phyloP scores from a whole-genome alignment of 148 eudicot genomes.

The Vaccinium macrocarpon region DNA sequence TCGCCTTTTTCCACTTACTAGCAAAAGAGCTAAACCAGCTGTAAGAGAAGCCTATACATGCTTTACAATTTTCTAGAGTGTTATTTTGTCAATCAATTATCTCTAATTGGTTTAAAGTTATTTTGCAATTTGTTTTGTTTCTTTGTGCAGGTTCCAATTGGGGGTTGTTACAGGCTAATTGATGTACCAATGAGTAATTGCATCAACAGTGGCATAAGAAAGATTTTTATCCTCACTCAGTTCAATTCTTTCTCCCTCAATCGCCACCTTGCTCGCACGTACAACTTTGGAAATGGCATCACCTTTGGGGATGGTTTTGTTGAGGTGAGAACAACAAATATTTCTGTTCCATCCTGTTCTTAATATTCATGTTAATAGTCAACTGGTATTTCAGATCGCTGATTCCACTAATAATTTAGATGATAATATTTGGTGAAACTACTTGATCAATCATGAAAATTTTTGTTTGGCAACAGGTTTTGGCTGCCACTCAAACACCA shows the following conservation, averaged over 20 bases:
- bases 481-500: constrained; percentile 97
- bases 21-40: constrained; percentile 84
- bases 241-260: constrained; percentile 93
- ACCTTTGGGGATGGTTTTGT: constrained; percentile 91
- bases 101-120: background rate
- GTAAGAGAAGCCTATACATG: constrained; percentile 39
- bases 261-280: constrained; percentile 79
- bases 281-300: constrained; percentile 84
- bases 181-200: constrained; percentile 99
- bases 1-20: constrained; percentile 85
- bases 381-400: background rate
- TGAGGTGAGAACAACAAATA: constrained; percentile 52
- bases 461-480: constrained; percentile 45
- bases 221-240: constrained; percentile 91
- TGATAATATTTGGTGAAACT: constrained; percentile 5
- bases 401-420: background rate
- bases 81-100: background rate
- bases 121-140: background rate
- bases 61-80: background rate
- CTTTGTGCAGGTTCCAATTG: constrained; percentile 76
- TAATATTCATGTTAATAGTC: background rate
- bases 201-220: constrained; percentile 85
- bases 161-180: constrained; percentile 92
- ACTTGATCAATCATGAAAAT: background rate
- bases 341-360: background rate